Evolutionary conservation across 768 basidiomycete genomes (phyloP).

Genomic region (Termitomyces sp.): DNA sequence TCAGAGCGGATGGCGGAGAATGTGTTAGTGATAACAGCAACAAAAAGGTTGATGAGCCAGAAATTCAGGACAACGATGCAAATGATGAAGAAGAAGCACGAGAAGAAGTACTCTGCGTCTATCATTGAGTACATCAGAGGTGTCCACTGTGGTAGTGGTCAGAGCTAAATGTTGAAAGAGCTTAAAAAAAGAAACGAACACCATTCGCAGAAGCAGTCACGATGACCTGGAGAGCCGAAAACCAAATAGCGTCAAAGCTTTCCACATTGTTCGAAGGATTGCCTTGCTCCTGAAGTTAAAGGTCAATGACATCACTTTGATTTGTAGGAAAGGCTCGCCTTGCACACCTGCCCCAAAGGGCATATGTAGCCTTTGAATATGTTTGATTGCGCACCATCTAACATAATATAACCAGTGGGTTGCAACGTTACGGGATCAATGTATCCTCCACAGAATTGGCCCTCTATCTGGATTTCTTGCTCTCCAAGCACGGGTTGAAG

Average conservation of each 20-base stretch:
- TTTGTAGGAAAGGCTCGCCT: constrained; percentile 31
- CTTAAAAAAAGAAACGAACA: constrained; percentile 35
- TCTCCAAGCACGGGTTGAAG: constrained; percentile 53
- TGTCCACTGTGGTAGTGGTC: constrained; percentile 49
- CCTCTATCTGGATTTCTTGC: constrained; percentile 33
- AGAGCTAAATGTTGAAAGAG: background rate
- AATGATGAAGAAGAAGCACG: constrained; percentile 81
- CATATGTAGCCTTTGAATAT: constrained; percentile 83
- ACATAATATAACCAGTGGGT: constrained; percentile 30
- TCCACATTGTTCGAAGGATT: constrained; percentile 66
- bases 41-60: constrained; percentile 89
- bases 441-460: constrained; percentile 76
- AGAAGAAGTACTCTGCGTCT: constrained; percentile 86
- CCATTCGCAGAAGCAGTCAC: constrained; percentile 78
- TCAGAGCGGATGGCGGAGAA: constrained; percentile 84
- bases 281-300: constrained; percentile 39
- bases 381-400: constrained; percentile 19
- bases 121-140: constrained; percentile 84
- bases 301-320: background rate
- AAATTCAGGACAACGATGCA: constrained; percentile 87
- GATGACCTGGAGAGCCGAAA: constrained; percentile 75
- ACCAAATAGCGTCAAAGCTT: constrained; percentile 89
- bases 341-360: constrained; percentile 80
- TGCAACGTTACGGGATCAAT: constrained; percentile 56
- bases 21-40: constrained; percentile 93